Evolutionary conservation across 768 basidiomycete species (phyloP).

Genomic region (Pulveroboletus sp.): DNA sequence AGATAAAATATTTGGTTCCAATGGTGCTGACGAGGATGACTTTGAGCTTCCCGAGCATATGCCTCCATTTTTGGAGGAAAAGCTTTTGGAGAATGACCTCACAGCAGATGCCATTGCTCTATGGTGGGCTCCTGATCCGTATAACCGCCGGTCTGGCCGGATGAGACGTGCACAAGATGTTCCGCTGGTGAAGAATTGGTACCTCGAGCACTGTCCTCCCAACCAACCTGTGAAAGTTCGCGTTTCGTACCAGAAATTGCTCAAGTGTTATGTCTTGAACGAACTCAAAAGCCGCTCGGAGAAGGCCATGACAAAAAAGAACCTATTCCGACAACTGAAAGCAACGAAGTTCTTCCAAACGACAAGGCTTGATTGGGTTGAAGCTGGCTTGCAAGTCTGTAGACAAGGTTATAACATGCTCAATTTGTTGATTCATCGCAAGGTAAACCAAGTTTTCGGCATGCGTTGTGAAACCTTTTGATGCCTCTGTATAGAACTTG

Average conservation of each 20-base stretch:
- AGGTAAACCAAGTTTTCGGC: conserved; percentile 42
- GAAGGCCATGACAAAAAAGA: conserved; percentile 98
- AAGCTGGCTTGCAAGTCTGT: conserved; percentile 97
- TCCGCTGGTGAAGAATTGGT: conserved; percentile 97
- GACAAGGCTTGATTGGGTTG: conserved; percentile 97
- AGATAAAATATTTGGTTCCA: conserved; percentile 87
- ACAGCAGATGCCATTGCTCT: conserved; percentile 96
- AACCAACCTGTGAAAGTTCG: conserved; percentile 96
- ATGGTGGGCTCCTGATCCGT: conserved; percentile 98
- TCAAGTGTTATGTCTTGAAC: conserved; percentile 94
- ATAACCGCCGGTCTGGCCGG: conserved; percentile 84
- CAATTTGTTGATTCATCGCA: conserved; percentile 97
- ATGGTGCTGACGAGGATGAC: conserved; percentile 78
- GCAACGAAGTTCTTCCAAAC: conserved; percentile 99
- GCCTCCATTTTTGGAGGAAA: conserved; percentile 75
- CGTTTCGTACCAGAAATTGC: conserved; percentile 96
- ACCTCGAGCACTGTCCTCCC: conserved; percentile 96
- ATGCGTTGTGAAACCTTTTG: neutral
- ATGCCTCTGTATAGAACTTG: conserved; percentile 51
- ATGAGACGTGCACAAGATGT: conserved; percentile 95
- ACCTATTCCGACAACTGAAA: conserved; percentile 91
- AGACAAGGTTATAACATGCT: conserved; percentile 99
- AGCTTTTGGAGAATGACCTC: conserved; percentile 79
- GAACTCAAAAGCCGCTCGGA: conserved; percentile 84
- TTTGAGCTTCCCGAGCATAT: conserved; percentile 80